Evolutionary conservation across 768 basidiomycete genomes (phyloP).

Genomic region (Pisolithus marmoratus): DNA sequence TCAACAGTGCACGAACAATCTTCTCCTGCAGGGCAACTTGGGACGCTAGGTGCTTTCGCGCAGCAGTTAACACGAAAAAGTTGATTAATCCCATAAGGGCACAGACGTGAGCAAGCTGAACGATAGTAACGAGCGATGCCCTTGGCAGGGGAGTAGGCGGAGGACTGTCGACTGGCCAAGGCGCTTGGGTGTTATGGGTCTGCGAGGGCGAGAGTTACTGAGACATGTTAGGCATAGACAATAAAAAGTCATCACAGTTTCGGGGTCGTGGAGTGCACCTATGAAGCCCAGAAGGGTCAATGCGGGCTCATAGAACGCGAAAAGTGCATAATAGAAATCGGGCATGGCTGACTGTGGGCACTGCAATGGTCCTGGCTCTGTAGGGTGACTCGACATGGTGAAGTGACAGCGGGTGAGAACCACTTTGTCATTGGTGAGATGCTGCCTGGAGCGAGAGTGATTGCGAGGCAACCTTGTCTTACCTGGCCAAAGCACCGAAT

Average conservation of each 20-base stretch:
- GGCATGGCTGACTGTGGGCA: constrained; percentile 57
- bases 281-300: constrained; percentile 60
- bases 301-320: constrained; percentile 70
- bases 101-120: constrained; percentile 76
- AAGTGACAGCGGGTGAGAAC: neutral
- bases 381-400: neutral
- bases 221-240: neutral
- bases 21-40: constrained; percentile 69
- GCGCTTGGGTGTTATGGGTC: constrained; percentile 72
- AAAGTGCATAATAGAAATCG: constrained; percentile 65
- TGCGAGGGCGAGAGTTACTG: constrained; percentile 22
- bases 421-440: constrained; percentile 1
- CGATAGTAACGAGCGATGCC: constrained; percentile 63
- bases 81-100: constrained; percentile 70
- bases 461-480: neutral
- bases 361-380: constrained; percentile 27
- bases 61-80: constrained; percentile 56
- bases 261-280: constrained; percentile 61
- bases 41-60: constrained; percentile 51
- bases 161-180: constrained; percentile 49
- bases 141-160: constrained; percentile 47
- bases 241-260: constrained; percentile 38
- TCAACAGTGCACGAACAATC: constrained; percentile 56
- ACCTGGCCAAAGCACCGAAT: neutral
- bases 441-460: neutral